Conservation (phyloP, 1,284 basidiomycete species). For the Austroboletus niveus region DNA sequence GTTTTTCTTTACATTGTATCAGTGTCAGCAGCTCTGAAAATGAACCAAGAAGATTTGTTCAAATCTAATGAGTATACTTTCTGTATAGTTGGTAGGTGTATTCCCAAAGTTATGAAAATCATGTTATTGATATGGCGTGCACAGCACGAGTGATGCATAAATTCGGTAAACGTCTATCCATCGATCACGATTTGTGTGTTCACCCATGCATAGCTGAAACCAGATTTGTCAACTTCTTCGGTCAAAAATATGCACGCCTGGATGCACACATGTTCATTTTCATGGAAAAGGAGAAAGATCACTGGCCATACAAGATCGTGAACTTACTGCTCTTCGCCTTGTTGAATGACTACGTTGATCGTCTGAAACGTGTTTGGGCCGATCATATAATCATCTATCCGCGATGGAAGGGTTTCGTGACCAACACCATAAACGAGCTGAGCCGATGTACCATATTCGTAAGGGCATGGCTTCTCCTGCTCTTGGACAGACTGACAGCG, state of each 20-base stretch:
- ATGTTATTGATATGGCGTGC: not conserved
- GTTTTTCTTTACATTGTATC: not conserved
- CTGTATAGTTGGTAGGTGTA: conserved; percentile 18
- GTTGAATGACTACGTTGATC: conserved; percentile 9
- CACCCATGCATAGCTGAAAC: conserved; percentile 9
- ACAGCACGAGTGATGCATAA: conserved; percentile 15
- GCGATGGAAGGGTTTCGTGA: conserved; percentile 16
- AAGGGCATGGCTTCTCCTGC: not conserved
- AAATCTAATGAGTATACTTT: conserved; percentile 11
- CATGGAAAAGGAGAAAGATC: not conserved
- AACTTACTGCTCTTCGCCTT: conserved; percentile 16
- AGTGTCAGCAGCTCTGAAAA: not conserved
- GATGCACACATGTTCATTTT: conserved; percentile 10
- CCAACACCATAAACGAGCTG: conserved; percentile 45
- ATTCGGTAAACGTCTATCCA: not conserved
- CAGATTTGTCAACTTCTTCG: conserved; percentile 9
- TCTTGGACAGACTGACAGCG: not conserved
- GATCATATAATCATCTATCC: conserved; percentile 23
- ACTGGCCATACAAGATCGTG: not conserved
- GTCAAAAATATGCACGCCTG: conserved; percentile 9
- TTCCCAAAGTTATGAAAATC: no score
- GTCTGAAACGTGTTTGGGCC: conserved; percentile 22
- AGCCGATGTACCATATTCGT: conserved; percentile 50
- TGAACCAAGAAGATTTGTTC: conserved; percentile 3
- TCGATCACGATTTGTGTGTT: not conserved